Conservation (phyloP, 768 basidiomycete genomes). For the Leccinum subtestaceum region DNA sequence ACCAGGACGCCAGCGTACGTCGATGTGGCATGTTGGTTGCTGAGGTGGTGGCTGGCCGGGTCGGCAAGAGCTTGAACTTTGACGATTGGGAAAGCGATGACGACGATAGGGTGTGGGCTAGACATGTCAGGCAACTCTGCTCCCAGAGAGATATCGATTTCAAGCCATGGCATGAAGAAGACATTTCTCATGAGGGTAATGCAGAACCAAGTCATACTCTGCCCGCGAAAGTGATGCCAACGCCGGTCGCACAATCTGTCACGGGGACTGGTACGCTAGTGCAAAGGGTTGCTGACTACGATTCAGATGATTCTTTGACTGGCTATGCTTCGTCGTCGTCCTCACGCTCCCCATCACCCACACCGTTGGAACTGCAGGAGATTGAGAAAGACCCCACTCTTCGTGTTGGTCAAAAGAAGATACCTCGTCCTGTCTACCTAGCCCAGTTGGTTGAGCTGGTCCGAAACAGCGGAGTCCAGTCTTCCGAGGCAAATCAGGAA, state of each 20-base stretch:
- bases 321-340: constrained; percentile 70
- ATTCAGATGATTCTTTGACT: constrained; percentile 79
- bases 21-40: constrained; percentile 92
- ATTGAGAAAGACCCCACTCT: constrained; percentile 85
- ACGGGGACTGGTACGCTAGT: constrained; percentile 3
- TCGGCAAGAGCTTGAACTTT: constrained; percentile 71
- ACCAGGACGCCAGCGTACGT: constrained; percentile 72
- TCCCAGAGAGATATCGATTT: constrained; percentile 51
- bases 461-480: constrained; percentile 50
- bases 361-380: constrained; percentile 75
- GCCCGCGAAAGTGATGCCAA: constrained; percentile 11
- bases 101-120: constrained; percentile 61
- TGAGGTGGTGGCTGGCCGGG: constrained; percentile 66
- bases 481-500: constrained; percentile 58
- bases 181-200: constrained; percentile 1
- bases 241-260: background rate
- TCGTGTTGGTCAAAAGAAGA: constrained; percentile 63
- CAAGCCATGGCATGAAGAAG: constrained; percentile 25
- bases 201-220: constrained; percentile 11
- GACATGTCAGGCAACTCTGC: constrained; percentile 55
- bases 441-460: constrained; percentile 78
- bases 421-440: constrained; percentile 85
- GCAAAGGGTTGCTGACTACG: constrained; percentile 40
- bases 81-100: constrained; percentile 81
- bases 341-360: constrained; percentile 78